These are phyloP conservation scores for Boletus fagicola DNA, from an alignment of 768 basidiomycete species.

Conservation along the genomic window DNA sequence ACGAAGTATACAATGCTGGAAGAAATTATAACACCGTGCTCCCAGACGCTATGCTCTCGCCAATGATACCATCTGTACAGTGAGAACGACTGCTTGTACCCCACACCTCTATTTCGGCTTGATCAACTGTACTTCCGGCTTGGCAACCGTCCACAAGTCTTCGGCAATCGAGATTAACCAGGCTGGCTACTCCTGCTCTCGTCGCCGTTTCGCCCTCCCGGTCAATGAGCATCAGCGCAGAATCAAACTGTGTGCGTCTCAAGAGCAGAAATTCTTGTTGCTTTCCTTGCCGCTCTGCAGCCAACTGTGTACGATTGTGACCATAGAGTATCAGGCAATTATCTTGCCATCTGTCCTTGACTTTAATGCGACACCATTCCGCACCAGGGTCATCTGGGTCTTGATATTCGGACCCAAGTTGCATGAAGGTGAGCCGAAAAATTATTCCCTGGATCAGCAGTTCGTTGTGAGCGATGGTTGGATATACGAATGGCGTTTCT, in stretches of 20 bases:
- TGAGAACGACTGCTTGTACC: not conserved
- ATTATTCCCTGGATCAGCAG: not conserved
- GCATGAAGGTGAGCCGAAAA: not conserved
- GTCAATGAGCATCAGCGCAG: conserved; percentile 1
- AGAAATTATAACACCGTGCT: not conserved
- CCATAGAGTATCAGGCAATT: conserved; percentile 2
- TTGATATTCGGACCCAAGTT: not conserved
- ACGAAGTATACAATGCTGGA: not conserved
- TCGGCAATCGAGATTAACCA: not conserved
- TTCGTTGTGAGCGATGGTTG: not conserved
- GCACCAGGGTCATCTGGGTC: not conserved
- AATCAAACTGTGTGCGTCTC: conserved; percentile 1
- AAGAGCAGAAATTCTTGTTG: conserved; percentile 2
- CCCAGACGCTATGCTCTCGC: too few relatives aligned
- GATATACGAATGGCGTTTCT: not conserved
- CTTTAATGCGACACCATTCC: conserved; percentile 2
- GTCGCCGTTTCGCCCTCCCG: not conserved
- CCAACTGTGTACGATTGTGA: not conserved
- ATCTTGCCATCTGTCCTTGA: not conserved
- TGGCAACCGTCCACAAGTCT: not conserved
- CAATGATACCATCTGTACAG: not conserved
- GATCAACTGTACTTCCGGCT: not conserved
- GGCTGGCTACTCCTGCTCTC: not conserved
- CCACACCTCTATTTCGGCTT: not conserved
- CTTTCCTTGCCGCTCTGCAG: not conserved